A percentile compares a stretch with the other conserved stretches of the same genome.
Evolutionary conservation across 139 green algal species (phyloP).

Genomic region (Dunaliella primolecta): DNA sequence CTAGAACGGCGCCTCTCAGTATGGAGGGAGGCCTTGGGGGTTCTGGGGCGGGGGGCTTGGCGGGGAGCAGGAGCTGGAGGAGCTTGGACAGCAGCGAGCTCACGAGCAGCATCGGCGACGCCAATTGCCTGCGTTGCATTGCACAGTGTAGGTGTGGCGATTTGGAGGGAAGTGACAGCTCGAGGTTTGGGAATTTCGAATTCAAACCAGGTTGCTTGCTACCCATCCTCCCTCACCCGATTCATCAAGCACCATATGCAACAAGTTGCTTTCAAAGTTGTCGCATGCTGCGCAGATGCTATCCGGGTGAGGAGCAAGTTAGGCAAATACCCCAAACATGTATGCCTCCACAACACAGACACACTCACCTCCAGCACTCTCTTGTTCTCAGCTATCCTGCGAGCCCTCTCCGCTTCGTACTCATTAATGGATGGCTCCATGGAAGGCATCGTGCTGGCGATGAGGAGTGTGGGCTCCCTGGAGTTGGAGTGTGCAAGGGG

Average conservation of each 20-base stretch:
- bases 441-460: neutral
- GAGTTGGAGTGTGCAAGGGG: neutral
- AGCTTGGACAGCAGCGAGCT: neutral
- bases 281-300: too few relatives aligned
- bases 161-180: neutral
- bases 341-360: too few relatives aligned
- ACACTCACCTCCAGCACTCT: neutral
- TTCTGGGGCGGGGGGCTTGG: neutral
- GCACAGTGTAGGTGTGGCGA: neutral
- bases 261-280: too few relatives aligned
- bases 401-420: neutral
- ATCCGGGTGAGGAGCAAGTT: too few relatives aligned
- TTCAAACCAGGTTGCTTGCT: neutral
- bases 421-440: neutral
- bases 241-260: too few relatives aligned
- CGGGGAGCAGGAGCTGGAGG: neutral
- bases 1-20: neutral
- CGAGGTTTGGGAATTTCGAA: neutral
- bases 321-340: too few relatives aligned
- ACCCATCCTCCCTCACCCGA: neutral
- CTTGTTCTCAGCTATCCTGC: neutral
- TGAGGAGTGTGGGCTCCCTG: neutral
- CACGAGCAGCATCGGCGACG: neutral
- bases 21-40: neutral
- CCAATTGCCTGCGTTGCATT: neutral